Base-by-base conservation (phyloP, 2,329 filamentous ascomycete species). In the Penicillium sp. region DNA sequence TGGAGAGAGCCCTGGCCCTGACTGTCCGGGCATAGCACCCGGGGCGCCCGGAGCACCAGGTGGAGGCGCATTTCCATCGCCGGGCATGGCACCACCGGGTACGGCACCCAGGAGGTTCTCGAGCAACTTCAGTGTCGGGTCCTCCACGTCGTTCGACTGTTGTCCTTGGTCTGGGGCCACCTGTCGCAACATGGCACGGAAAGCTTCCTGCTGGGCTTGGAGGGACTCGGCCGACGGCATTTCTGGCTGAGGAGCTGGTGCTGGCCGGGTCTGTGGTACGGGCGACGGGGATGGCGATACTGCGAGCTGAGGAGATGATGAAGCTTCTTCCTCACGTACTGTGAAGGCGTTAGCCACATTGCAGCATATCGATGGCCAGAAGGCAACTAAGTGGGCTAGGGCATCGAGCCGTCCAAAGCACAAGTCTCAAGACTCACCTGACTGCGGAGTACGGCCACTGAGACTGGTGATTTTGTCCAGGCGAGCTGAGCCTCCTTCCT, bases 381-480 rank as follows among this genome's bases (percentile, higher is more conserved):
- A 15, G 3, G 7, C 37, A 17, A 24, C 12, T 12, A 13, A 15
- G 24, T 10, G 17, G 17, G 26, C 15, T 22, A 13, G 12, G 6
- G 10, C 15, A 33, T 8, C 26, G 7, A 12, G 10, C 19, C 15
- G 3, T 7, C 42, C 6, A 15, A 24, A 37, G 1, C 26, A 19
- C 17, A 47, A 26, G 9, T n/a, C 4, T 49, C 10, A 56, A 24
- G 19, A 12, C 60, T 13, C 73, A 81, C 78, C 71, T 56, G 71
- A 70, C 58, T 78, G 77, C 45, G 81, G 78, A 61, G 75, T 76
- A 51, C 81, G 77, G 65, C 86, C 87, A 61, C 86, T 87, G 58
- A 88, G 73, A 40, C 82, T 82, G 42, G 86, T 87, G 74, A 89
- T 89, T 68, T 85, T 85, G 60, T 88, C 84, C 47, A 89, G 78